Base-by-base conservation (phyloP, 495 filamentous ascomycete species). In the Lasiosphaeris hirsuta region DNA sequence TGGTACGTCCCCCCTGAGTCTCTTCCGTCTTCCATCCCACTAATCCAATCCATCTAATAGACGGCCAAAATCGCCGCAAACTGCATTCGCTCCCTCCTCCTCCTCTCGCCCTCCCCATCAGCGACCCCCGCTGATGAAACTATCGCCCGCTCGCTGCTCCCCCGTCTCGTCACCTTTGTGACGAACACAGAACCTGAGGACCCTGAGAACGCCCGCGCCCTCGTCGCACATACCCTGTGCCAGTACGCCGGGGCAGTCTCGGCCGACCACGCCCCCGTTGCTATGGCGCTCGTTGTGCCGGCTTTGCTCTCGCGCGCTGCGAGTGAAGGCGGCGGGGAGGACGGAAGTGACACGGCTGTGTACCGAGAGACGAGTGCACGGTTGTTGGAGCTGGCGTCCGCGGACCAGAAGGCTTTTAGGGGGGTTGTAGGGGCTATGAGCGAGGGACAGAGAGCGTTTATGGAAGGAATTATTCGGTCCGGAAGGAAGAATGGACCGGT, bases 21-120 rank as follows among this genome's bases (percentile, higher is more conserved):
- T 44, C 9, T 60, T 47, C 60, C 45, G 5, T 14, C n/a, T 40
- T 19, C 41, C 15, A 23, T 33, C 2, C 1, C 34, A 33, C 23
- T 0, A 13, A 47, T 58, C 60, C 64, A 23, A 45, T 47, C 38
- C 34, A 41, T 35, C 15, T 15, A 38, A 51, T 37, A 91, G 88
- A 80, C 89, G 65, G 87, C 90, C 23, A 96, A 89, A 62, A 90
- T 96, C 37, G 92, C 94, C 5, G 85, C 90, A 15, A 89, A 90
- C 62, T 97, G 94, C 70, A 79, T 90, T 50, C 85, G 92, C 42
- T 90, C 90, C 4, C 84, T 98, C 18, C 72, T 95, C 18, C 78
- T 90, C 34, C 72, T 83, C 0, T 84, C 59, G 19, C 39, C 54
- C 0, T 17, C 37, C 30, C 11, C 54, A 1, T n/a, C 17, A 10